Conservation (phyloP, 140 eudicot species). For the Ambrosia hybrid region DNA sequence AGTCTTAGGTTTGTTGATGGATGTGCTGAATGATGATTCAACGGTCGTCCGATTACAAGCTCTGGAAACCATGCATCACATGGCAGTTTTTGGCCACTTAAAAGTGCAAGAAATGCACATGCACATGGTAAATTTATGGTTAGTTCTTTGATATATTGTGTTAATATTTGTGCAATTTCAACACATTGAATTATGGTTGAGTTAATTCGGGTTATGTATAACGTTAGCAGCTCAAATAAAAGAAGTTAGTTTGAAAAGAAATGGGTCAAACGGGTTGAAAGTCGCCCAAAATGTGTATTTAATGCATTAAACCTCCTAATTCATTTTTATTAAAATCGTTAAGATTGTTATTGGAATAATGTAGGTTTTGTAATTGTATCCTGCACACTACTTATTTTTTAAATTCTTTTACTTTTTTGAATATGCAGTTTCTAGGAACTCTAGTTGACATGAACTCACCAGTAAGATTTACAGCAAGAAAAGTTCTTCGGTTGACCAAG, state of each 20-base stretch:
- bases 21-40: slow-evolving; percentile 80
- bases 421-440: slow-evolving; percentile 67
- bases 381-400: too few relatives aligned
- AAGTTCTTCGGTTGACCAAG: slow-evolving; percentile 51
- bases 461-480: slow-evolving; percentile 66
- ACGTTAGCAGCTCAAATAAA: background rate
- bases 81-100: slow-evolving; percentile 51
- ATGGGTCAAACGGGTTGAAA: background rate
- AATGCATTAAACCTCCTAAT: background rate
- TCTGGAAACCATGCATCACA: slow-evolving; percentile 68
- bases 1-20: slow-evolving; percentile 62
- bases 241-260: background rate
- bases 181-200: background rate
- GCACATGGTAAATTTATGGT: slow-evolving; percentile 59
- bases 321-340: background rate
- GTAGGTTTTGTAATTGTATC: background rate
- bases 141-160: background rate
- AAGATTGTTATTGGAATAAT: background rate
- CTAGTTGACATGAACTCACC: slow-evolving; percentile 50
- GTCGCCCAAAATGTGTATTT: background rate
- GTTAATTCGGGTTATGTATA: background rate
- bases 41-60: slow-evolving; percentile 57
- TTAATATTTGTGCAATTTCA: background rate
- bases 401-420: slow-evolving; percentile 1
- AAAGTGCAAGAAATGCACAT: slow-evolving; percentile 62